Evolutionary conservation across 2,329 filamentous ascomycete genomes (phyloP).

Genomic region (Colletotrichum chlorophyti): DNA sequence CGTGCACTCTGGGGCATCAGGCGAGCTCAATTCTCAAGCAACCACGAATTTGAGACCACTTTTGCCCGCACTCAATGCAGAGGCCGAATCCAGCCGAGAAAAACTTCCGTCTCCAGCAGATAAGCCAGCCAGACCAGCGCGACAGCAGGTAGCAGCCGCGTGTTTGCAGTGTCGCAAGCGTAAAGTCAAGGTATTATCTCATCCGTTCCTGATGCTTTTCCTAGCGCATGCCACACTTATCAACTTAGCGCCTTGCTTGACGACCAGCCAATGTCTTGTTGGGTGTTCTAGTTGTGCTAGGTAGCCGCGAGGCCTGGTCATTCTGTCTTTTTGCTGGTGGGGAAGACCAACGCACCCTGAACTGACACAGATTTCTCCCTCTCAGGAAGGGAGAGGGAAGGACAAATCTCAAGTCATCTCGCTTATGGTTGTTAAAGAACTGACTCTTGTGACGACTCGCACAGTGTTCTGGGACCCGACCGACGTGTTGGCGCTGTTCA

Average conservation of each 20-base stretch:
- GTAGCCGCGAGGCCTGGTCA: no score
- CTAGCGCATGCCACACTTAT: no score
- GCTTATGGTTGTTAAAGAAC: neutral
- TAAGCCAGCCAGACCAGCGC: neutral
- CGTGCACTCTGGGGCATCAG: neutral
- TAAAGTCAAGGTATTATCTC: slow-evolving; percentile 8
- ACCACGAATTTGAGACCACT: neutral
- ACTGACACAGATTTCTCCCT: no score
- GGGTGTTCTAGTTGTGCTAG: no score
- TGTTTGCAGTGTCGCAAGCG: slow-evolving; percentile 12
- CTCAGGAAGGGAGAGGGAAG: neutral
- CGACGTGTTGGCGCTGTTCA: neutral
- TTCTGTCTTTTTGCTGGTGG: no score
- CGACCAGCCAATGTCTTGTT: no score
- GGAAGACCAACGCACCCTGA: no score
- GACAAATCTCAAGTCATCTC: neutral
- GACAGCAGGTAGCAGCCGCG: neutral
- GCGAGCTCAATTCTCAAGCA: neutral
- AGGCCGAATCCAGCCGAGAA: neutral
- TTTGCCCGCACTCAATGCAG: neutral
- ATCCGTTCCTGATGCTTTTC: no score
- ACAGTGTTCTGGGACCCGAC: neutral
- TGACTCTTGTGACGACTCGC: neutral
- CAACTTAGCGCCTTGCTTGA: no score
- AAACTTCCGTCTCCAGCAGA: neutral